Conservation (phyloP, 2,329 filamentous ascomycete genomes). For the Scolecobasidium constrictum region DNA sequence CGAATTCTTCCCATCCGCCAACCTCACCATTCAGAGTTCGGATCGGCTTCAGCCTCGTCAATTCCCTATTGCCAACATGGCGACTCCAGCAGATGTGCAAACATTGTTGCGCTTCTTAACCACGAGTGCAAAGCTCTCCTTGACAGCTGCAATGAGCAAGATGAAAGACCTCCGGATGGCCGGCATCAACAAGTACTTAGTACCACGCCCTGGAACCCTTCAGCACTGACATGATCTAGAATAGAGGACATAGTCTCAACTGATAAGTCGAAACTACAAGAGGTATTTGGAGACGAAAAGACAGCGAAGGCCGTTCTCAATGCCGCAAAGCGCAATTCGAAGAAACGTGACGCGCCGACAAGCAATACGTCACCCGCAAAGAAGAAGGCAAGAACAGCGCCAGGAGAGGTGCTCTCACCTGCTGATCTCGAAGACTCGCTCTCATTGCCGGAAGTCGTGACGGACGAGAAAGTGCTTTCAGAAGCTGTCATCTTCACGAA, state of each 20-base stretch:
- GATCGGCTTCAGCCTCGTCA: too few relatives aligned
- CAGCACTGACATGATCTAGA: too few relatives aligned
- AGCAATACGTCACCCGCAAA: slow-evolving; percentile 24
- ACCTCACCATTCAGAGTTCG: too few relatives aligned
- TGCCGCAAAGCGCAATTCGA: slow-evolving; percentile 44
- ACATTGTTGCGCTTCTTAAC: slow-evolving; percentile 45
- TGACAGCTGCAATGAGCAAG: slow-evolving; percentile 44
- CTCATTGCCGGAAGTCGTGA: slow-evolving; percentile 42
- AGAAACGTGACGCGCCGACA: slow-evolving; percentile 37
- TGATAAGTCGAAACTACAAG: slow-evolving; percentile 30
- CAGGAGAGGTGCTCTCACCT: slow-evolving; percentile 25
- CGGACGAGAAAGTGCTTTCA: slow-evolving; percentile 49
- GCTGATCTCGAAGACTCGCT: slow-evolving; percentile 54
- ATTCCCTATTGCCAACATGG: too few relatives aligned
- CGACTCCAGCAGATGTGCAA: slow-evolving; percentile 25
- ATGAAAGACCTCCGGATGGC: slow-evolving; percentile 42
- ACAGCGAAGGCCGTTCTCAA: slow-evolving; percentile 44
- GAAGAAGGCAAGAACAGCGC: slow-evolving; percentile 22
- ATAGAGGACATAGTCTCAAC: slow-evolving; percentile 37
- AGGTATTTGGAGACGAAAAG: slow-evolving; percentile 41
- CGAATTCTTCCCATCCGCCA: too few relatives aligned
- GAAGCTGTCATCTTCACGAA: slow-evolving; percentile 58
- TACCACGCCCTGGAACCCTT: too few relatives aligned
- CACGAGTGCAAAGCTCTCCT: slow-evolving; percentile 45
- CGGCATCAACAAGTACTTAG: slow-evolving; percentile 12